Conservation (phyloP, 2,329 filamentous ascomycete genomes). For the Claviceps humidiphila region DNA sequence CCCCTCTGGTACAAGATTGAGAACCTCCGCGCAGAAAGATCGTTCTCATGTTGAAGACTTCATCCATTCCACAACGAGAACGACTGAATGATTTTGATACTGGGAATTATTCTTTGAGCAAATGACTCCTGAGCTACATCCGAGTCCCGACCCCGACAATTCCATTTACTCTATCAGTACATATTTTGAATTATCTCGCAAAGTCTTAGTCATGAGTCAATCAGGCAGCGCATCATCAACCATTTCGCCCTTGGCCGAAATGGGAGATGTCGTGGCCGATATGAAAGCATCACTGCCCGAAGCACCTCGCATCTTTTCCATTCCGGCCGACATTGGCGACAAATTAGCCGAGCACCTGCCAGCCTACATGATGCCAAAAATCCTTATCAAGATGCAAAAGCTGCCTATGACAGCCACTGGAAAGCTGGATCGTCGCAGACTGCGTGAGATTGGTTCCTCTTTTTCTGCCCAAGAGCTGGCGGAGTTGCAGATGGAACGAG, state of each 20-base stretch:
- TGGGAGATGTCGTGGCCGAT: not conserved
- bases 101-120: too few relatives aligned
- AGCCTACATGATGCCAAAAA: constrained; percentile 29
- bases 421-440: constrained; percentile 30
- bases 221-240: not conserved
- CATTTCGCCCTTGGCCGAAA: not conserved
- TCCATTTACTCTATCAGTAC: not conserved
- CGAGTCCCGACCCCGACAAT: too few relatives aligned
- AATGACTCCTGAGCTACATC: too few relatives aligned
- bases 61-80: too few relatives aligned
- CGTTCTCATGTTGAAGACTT: too few relatives aligned
- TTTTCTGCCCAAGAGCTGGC: not conserved
- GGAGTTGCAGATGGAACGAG: not conserved
- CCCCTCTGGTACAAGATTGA: too few relatives aligned
- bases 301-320: not conserved
- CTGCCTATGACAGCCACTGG: constrained; percentile 29
- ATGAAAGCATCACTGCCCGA: not conserved
- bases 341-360: constrained; percentile 16
- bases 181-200: not conserved
- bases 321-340: constrained; percentile 11
- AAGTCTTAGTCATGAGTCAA: too few relatives aligned
- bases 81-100: too few relatives aligned
- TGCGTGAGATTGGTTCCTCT: constrained; percentile 23
- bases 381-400: constrained; percentile 24
- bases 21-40: too few relatives aligned